Evolutionary conservation across 176 grass and related monocot genomes (phyloP).

Genomic region (Oryza brachyantha): DNA sequence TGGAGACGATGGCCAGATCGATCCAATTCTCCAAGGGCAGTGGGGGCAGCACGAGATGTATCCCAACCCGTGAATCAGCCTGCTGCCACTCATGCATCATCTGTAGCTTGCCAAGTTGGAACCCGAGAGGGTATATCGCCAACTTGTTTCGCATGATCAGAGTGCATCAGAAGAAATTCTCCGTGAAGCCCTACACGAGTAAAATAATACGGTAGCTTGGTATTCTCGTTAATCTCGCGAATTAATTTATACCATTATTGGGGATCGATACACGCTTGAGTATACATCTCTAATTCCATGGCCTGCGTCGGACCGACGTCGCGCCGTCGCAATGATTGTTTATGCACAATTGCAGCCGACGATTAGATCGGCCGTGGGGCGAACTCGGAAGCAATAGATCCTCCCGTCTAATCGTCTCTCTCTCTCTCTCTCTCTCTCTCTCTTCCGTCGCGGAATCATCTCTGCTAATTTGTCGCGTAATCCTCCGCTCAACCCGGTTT

Average conservation of each 20-base stretch:
- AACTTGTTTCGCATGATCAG: neutral
- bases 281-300: conserved; percentile 14
- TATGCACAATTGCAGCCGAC: neutral
- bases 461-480: neutral
- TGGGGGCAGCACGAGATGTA: neutral
- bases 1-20: neutral
- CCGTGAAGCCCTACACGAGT: neutral
- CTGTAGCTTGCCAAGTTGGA: neutral
- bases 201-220: neutral
- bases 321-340: conserved; percentile 20
- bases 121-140: neutral
- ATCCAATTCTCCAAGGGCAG: neutral
- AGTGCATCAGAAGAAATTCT: neutral
- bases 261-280: conserved; percentile 19
- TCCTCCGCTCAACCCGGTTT: conserved; percentile 1
- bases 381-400: neutral
- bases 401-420: neutral
- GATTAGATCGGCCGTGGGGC: neutral
- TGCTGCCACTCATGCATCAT: neutral
- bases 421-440: neutral
- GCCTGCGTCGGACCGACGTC: neutral
- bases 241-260: conserved; percentile 3
- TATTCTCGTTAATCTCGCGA: neutral
- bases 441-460: neutral
- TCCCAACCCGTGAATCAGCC: conserved; percentile 24